A percentile compares a stretch with the other conserved stretches of the same genome.
These are phyloP conservation scores for Phanerochaete sordida DNA, from an alignment of 768 basidiomycete species.

Conservation along the genomic window DNA sequence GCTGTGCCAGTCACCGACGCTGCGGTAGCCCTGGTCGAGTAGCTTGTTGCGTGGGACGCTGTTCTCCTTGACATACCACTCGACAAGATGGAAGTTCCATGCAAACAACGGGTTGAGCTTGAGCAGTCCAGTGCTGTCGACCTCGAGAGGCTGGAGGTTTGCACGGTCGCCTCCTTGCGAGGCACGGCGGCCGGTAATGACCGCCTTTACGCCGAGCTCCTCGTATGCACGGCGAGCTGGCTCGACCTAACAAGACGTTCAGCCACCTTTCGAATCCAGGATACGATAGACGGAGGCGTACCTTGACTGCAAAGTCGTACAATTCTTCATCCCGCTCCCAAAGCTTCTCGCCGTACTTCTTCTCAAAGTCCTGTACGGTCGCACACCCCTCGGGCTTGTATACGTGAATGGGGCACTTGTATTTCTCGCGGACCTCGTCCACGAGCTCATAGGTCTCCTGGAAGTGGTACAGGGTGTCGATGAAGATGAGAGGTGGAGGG, in stretches of 20 bases:
- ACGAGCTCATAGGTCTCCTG: conserved; percentile 88
- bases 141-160: conserved; percentile 78
- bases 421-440: conserved; percentile 71
- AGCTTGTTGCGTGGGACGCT: conserved; percentile 86
- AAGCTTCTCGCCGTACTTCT: conserved; percentile 69
- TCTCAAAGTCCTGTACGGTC: conserved; percentile 72
- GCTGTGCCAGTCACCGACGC: conserved; percentile 98
- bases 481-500: conserved; percentile 86
- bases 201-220: conserved; percentile 70
- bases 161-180: conserved; percentile 93
- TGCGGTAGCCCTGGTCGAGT: conserved; percentile 88
- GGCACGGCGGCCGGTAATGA: conserved; percentile 93
- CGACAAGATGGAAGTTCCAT: conserved; percentile 84
- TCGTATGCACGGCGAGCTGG: conserved; percentile 88
- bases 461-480: conserved; percentile 98
- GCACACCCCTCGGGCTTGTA: conserved; percentile 76
- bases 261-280: not conserved
- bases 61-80: conserved; percentile 80
- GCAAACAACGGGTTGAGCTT: conserved; percentile 93
- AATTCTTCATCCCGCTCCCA: conserved; percentile 87
- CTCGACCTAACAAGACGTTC: conserved; percentile 61
- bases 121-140: conserved; percentile 84
- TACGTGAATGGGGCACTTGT: conserved; percentile 68
- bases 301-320: conserved; percentile 94
- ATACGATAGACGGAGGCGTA: conserved; percentile 25